Conservation (phyloP, 176 grass and related monocot species). For the Carex littledalei region DNA sequence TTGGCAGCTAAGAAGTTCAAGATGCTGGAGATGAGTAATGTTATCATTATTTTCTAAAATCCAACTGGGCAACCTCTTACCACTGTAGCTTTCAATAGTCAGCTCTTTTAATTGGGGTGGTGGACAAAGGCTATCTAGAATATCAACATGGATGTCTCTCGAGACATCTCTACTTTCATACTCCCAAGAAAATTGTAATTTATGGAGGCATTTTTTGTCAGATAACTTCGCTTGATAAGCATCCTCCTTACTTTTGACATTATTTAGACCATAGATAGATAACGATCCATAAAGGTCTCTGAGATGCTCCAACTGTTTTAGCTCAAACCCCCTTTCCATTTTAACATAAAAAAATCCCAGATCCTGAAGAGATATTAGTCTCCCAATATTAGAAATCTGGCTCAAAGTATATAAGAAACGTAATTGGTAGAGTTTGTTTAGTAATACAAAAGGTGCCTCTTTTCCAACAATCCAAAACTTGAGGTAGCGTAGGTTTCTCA, state of each 20-base stretch:
- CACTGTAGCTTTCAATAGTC: not conserved
- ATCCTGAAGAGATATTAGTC: no score
- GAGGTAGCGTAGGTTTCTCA: slow-evolving; percentile 24
- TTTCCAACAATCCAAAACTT: not conserved
- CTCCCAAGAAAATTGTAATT: not conserved
- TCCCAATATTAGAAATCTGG: no score
- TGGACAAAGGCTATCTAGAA: slow-evolving; percentile 10
- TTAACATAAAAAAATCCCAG: not conserved
- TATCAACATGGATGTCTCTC: not conserved
- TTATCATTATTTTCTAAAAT: not conserved
- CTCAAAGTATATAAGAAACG: not conserved
- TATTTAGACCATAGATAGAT: no score
- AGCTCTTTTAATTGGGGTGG: not conserved
- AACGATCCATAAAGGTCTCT: no score
- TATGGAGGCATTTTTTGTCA: not conserved
- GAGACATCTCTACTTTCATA: not conserved
- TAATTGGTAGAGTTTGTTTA: slow-evolving; percentile 31
- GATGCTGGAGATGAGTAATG: not conserved
- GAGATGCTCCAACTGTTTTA: no score
- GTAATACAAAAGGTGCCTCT: not conserved
- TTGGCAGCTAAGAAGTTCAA: not conserved
- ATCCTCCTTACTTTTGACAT: no score
- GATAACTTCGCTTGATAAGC: no score
- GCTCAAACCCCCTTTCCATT: not conserved
- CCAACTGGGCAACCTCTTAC: not conserved